A percentile compares a stretch with the other conserved stretches of the same genome.
These are phyloP conservation scores for Entomortierella parvispora DNA, from an alignment of 192 early-diverging fungal species.

Conservation along the genomic window DNA sequence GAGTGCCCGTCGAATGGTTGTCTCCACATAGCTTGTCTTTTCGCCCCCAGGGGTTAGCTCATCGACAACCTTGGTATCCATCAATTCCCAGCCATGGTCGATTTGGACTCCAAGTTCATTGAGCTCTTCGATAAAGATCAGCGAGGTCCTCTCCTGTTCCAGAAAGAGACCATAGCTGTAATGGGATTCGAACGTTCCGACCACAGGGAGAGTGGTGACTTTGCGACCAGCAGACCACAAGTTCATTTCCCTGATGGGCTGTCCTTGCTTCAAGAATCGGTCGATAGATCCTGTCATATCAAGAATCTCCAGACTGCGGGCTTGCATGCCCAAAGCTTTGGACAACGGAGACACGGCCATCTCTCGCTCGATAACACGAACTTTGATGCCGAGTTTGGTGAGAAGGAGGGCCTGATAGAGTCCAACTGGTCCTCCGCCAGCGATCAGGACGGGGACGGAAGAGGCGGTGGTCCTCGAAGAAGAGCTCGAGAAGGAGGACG, in stretches of 20 bases:
- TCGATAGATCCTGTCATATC: neutral
- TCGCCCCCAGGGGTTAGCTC: neutral
- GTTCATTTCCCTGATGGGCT: neutral
- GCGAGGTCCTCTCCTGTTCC: slow-evolving; percentile 9
- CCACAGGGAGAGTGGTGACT: neutral
- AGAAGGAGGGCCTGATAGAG: slow-evolving; percentile 20
- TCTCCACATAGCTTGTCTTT: slow-evolving; percentile 6
- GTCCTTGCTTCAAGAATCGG: neutral
- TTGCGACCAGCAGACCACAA: neutral
- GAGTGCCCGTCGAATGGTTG: slow-evolving; percentile 3
- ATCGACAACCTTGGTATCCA: slow-evolving; percentile 2
- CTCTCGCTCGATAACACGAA: slow-evolving; percentile 13
- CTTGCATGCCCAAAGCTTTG: slow-evolving; percentile 7
- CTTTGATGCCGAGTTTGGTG: slow-evolving; percentile 5
- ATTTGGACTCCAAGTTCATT: slow-evolving; percentile 10
- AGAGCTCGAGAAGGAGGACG: neutral
- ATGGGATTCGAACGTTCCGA: neutral
- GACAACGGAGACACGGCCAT: neutral
- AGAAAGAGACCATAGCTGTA: neutral
- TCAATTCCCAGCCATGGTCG: slow-evolving; percentile 7
- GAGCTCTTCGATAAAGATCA: slow-evolving; percentile 5
- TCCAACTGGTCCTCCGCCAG: slow-evolving; percentile 25
- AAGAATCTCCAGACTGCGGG: slow-evolving; percentile 17
- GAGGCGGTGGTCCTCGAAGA: neutral
- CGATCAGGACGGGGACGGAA: slow-evolving; percentile 13